Conservation (phyloP, 2,329 filamentous ascomycete species). For the Fusarium pseudoanthophilum region DNA sequence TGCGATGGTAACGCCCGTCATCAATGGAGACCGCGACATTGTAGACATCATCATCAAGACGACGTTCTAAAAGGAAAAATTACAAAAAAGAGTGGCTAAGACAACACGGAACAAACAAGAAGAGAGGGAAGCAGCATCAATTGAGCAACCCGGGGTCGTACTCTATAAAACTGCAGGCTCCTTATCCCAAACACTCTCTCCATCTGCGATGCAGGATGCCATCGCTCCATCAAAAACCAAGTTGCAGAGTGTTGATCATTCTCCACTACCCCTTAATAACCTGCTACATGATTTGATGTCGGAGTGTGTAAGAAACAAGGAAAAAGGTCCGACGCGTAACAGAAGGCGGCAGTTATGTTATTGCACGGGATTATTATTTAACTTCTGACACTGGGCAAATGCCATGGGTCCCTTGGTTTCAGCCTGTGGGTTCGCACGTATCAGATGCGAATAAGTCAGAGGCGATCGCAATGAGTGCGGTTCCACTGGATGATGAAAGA, state of each 20-base stretch:
- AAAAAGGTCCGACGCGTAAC: conserved; percentile 16
- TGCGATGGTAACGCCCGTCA: conserved; percentile 19
- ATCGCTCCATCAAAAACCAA: conserved; percentile 3
- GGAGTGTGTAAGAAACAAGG: conserved; percentile 13
- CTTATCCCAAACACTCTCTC: background rate
- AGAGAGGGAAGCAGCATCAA: background rate
- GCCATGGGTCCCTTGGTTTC: conserved; percentile 5
- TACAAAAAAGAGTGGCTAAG: background rate
- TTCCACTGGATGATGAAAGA: background rate
- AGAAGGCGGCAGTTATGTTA: conserved; percentile 5
- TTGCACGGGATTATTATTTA: conserved; percentile 2
- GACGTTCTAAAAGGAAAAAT: background rate
- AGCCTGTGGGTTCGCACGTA: conserved; percentile 1
- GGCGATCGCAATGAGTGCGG: conserved; percentile 18
- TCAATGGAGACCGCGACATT: conserved; percentile 24
- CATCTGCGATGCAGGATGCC: background rate
- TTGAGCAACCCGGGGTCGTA: background rate
- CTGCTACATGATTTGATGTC: conserved; percentile 19
- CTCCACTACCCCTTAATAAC: conserved; percentile 35
- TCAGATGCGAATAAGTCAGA: background rate
- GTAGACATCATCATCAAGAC: conserved; percentile 27
- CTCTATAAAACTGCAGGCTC: conserved; percentile 11
- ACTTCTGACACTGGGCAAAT: conserved; percentile 8
- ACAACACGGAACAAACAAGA: background rate
- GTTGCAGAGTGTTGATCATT: background rate